Evolutionary conservation across 164 flowering plant species (phyloP), one percentile per base, ranked within the genome.

Genomic region (Nelumbo lutea): DNA sequence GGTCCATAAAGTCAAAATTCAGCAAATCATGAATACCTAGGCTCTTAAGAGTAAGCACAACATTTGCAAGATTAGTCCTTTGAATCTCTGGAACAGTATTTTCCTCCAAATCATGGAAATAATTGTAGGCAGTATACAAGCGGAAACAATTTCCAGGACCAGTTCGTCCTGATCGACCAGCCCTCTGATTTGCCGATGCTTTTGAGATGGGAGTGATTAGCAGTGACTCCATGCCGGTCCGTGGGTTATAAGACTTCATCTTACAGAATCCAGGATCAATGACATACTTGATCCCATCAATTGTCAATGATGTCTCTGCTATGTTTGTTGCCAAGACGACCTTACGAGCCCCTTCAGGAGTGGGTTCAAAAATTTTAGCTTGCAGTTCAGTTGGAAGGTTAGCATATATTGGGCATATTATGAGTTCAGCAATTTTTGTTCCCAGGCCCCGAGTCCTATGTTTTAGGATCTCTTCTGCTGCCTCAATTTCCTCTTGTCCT

Each of bases 361-460:
- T 92, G 39, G 93, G 89, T 77, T 92, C 98, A 82, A 95, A 95
- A 67, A 95, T 95, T 77, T 92, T 89, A 7, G 99, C 83, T 71
- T 95, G 99, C 64, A 92, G 80, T 69, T 95, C 99, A 27, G 97
- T 95, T 41, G 99, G 99, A 38, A 95, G 83, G 71, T 92, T 92
- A 9, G 99, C 99, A 87, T 95, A 95, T 11, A 95, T 95, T 2
- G 99, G 99, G 76, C 97, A 95, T 51, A 95, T 92, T 39, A 95
- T 92, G 0, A 95, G 88, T 72, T 95, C 98, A 9, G 96, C 88
- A 70, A 95, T 92, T 75, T 86, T 95, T 44, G 96, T 82, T 59
- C 99, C 99, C 42, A 95, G 72, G 45, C 97, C 97, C 70, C 95
- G 82, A 9, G 86, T 88, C 78, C 99, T 82, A 58, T 95, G 91